Evolutionary conservation across 2,329 filamentous ascomycete species (phyloP), one percentile per base, ranked within the genome.

Genomic region (Capronia americana): DNA sequence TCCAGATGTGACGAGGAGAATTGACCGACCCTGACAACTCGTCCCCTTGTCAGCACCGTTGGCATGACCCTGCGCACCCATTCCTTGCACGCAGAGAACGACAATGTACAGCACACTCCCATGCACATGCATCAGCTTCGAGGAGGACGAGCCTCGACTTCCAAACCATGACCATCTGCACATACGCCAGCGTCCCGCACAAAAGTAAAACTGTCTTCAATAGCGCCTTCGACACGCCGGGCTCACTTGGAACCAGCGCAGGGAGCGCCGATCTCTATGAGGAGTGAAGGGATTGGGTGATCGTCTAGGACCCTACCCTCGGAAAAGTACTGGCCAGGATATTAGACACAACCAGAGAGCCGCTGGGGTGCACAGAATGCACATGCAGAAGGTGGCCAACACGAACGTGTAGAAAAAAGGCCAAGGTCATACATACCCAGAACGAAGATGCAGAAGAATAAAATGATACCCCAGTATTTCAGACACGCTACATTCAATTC

Each of bases 1-100:
- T 50, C 51, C 60, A 12, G 51, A 59, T 10, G 20, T 64, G 55
- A 30, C 17, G 11, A 51, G 46, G 24, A 51, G 65, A 55, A 67
- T 67, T 44, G 57, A 61, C 20, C 41, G 24, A 41, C 65, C 65
- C 32, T 67, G 38, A 67, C n/a, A 4, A 46, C 3, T 23, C 11
- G 10, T 34, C 10, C 32, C 32, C 10, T 3, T 34, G 32, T 12
- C 10, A 10, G 4, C 32, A 34, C 10, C 20, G 14, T n/a, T 6
- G 8, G 38, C 38, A 44, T 44, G 17, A 44, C 32, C 17, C 38
- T 44, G 8, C 17, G 38, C 17, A 20, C 17, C 17, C 17, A n/a
- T n/a, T n/a, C 38, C 38, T 7, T 10, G 4, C 38, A 44, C 17
- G 20, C 6, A 20, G 6, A 17, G 14, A 44, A 44, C 14, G 3